These are phyloP conservation scores for Rusavskia elegans DNA, from an alignment of 495 filamentous ascomycete species.

Conservation along the genomic window DNA sequence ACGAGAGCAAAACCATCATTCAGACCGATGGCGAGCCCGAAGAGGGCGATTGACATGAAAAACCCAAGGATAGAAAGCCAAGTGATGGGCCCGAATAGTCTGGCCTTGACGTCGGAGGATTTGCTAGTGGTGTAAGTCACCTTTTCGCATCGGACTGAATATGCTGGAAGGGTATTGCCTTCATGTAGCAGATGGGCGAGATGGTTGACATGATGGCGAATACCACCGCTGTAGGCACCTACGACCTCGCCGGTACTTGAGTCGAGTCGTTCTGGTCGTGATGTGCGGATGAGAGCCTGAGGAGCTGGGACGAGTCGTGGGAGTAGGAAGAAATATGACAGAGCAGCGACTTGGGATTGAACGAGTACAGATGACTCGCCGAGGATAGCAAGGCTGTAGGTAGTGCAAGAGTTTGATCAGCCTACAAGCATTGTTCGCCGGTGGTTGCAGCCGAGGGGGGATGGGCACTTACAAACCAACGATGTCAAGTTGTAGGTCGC, in stretches of 20 bases:
- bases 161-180: conserved; percentile 12
- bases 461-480: conserved; percentile 12
- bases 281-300: conserved; percentile 42
- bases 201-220: conserved; percentile 7
- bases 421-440: too few relatives aligned
- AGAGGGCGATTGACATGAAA: conserved; percentile 17
- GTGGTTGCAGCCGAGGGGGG: not conserved
- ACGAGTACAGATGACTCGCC: conserved; percentile 13
- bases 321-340: conserved; percentile 17
- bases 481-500: conserved; percentile 13
- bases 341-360: conserved; percentile 20
- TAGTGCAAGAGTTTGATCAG: not conserved
- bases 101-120: conserved; percentile 10
- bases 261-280: conserved; percentile 32
- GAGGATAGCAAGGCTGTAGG: conserved; percentile 11
- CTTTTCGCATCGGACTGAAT: conserved; percentile 25
- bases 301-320: conserved; percentile 54
- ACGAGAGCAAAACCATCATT: conserved; percentile 27
- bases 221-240: conserved; percentile 9
- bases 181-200: conserved; percentile 13
- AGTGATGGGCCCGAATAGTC: conserved; percentile 21
- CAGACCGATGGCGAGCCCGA: conserved; percentile 19
- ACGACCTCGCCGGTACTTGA: conserved; percentile 9
- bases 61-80: conserved; percentile 21
- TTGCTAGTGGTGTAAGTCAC: conserved; percentile 14